These are phyloP conservation scores for Fusarium chlamydosporum DNA, from an alignment of 2,329 filamentous ascomycete genomes.

Conservation along the genomic window DNA sequence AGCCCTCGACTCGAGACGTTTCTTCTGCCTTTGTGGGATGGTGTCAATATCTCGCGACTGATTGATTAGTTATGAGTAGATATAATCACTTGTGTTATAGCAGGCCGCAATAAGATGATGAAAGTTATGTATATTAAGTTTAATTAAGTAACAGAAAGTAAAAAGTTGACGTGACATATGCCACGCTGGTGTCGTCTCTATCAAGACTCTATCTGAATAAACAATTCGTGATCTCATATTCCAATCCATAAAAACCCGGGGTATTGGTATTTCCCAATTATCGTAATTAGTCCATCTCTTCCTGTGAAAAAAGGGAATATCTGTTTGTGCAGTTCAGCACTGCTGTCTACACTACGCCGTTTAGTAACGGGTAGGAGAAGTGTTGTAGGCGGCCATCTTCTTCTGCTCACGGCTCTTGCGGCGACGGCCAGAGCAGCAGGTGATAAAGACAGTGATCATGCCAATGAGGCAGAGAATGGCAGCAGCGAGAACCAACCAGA, in stretches of 20 bases:
- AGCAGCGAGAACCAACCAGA: conserved; percentile 72
- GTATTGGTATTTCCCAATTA: conserved; percentile 25
- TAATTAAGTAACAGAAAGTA: conserved; percentile 11
- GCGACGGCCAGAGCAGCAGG: conserved; percentile 69
- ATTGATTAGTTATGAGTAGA: conserved; percentile 51
- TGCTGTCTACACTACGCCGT: not conserved
- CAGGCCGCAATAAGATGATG: not conserved
- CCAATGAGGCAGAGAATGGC: conserved; percentile 69
- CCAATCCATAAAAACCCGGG: conserved; percentile 14
- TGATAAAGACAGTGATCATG: conserved; percentile 70
- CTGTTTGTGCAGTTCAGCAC: not conserved
- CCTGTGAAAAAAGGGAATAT: not conserved
- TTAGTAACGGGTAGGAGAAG: conserved; percentile 41
- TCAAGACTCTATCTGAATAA: conserved; percentile 12
- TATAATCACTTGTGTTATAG: not conserved
- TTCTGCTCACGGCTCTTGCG: conserved; percentile 49
- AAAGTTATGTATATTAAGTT: conserved; percentile 13
- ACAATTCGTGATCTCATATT: conserved; percentile 39
- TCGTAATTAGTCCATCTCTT: conserved; percentile 29
- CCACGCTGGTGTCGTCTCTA: conserved; percentile 27
- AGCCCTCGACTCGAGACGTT: conserved; percentile 58
- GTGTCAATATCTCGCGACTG: conserved; percentile 58
- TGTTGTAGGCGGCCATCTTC: conserved; percentile 50
- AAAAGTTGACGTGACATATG: not conserved
- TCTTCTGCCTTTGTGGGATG: conserved; percentile 61